Evolutionary conservation across 73 alveolate species (phyloP).

Genomic region (Tetrahymena malaccensis): DNA sequence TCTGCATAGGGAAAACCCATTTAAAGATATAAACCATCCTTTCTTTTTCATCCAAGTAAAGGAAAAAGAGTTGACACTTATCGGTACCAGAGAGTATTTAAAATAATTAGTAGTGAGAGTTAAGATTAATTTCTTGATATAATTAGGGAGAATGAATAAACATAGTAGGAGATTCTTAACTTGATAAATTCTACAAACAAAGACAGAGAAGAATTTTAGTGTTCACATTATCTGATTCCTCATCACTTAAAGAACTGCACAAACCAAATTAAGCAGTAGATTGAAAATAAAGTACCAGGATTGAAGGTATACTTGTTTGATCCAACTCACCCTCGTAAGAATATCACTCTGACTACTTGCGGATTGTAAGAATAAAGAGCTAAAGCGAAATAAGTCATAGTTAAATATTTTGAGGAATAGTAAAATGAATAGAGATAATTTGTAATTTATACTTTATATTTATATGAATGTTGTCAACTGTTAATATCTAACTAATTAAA

Average conservation of each 20-base stretch:
- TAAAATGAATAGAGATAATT: neutral
- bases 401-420: conserved; percentile 1
- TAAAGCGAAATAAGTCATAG: neutral
- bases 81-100: conserved; percentile 22
- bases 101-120: neutral
- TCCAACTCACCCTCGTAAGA: conserved; percentile 39
- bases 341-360: conserved; percentile 14
- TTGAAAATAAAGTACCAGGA: conserved; percentile 12
- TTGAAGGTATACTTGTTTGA: conserved; percentile 31
- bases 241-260: conserved; percentile 6
- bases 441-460: neutral
- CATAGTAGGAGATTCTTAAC: conserved; percentile 8
- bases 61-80: conserved; percentile 30
- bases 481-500: neutral
- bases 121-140: neutral
- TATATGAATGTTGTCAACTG: neutral
- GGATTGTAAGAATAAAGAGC: neutral
- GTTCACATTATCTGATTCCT: conserved; percentile 12
- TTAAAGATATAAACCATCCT: conserved; percentile 37
- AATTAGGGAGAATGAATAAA: neutral
- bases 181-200: conserved; percentile 4
- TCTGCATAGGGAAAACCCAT: conserved; percentile 16
- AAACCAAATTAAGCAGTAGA: conserved; percentile 2
- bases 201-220: conserved; percentile 25
- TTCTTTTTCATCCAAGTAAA: conserved; percentile 25